phyloP scores from a whole-genome alignment of 2,329 filamentous ascomycete genomes.

The Phoma herbarum region DNA sequence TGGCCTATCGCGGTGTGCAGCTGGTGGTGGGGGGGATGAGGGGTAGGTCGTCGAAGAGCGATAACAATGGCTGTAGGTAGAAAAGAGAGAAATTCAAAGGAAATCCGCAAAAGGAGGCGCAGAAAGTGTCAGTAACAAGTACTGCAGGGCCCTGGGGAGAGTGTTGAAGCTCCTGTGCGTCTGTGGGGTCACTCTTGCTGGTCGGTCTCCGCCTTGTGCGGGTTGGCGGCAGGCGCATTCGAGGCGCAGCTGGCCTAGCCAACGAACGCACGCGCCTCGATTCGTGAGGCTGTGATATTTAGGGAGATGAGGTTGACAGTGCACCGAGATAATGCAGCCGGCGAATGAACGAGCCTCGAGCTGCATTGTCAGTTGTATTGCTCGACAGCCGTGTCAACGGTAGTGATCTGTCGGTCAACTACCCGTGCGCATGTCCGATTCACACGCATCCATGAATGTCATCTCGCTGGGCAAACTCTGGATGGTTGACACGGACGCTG shows the following conservation, averaged over 20 bases:
- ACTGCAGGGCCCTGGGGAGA: slow-evolving; percentile 30
- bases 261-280: slow-evolving; percentile 16
- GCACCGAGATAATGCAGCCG: slow-evolving; percentile 4
- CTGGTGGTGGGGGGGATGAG: slow-evolving; percentile 42
- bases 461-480: slow-evolving; percentile 8
- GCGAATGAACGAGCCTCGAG: neutral
- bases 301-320: slow-evolving; percentile 15
- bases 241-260: slow-evolving; percentile 34
- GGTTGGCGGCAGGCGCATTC: slow-evolving; percentile 29
- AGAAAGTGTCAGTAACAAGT: slow-evolving; percentile 27
- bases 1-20: slow-evolving; percentile 42
- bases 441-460: slow-evolving; percentile 2
- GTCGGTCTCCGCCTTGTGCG: slow-evolving; percentile 32
- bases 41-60: slow-evolving; percentile 36
- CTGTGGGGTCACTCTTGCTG: slow-evolving; percentile 40
- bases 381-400: neutral
- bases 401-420: slow-evolving; percentile 4
- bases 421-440: neutral
- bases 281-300: slow-evolving; percentile 24
- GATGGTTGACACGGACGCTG: slow-evolving; percentile 6
- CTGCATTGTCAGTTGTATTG: too few species aligned
- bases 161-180: slow-evolving; percentile 33
- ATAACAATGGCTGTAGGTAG: slow-evolving; percentile 31
- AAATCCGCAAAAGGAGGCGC: slow-evolving; percentile 28
- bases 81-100: slow-evolving; percentile 24